Evolutionary conservation across 192 early-diverging fungal species (phyloP), one percentile per base, ranked within the genome.

Genomic region (Dissophora globulifera): DNA sequence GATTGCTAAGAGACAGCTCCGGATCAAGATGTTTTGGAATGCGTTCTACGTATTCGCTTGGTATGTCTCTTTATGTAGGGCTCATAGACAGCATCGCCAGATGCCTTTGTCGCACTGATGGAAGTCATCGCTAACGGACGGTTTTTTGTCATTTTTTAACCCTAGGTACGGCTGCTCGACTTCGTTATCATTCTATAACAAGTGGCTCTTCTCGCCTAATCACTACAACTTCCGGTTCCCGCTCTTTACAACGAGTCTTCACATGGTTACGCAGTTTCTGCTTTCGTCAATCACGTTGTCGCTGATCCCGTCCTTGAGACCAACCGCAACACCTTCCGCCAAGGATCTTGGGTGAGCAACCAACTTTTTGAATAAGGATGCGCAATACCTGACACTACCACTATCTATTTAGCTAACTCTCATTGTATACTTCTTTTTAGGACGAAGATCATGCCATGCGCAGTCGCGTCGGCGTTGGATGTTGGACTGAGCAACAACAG

Each of bases 401-500:
- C 7, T 38, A n/a, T n/a, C n/a, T n/a, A n/a, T n/a, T n/a, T n/a
- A n/a, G 35, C 35, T 38, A 38, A 38, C 6, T 9, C 35, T 38
- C 13, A 6, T n/a, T 38, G 7, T 38, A 13, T 38, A 6, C 13
- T 38, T 38, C 46, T 45, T 29, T 43, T 2, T 75, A 85, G 84
- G 22, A 86, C 82, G 42, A 91, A 91, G 47, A 90, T 93, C 7
- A 79, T 96, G 13, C 96, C 96, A 1, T 96, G 95, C 69, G 94
- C 91, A 16, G 42, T 96, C 4, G 92, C 96, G 0, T 93, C 95
- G 7, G 93, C 92, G 19, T 61, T 96, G 76, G 96, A 98, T 74
- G 89, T 96, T 58, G 96, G 95, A 4, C 79, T 98, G 32, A 94
- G 93, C 64, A 98, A 96, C 75, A 83, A 90, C n/a, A 92, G 90